Evolutionary conservation across 768 basidiomycete genomes (phyloP), one percentile per base, ranked within the genome.

Genomic region (Tulasnella sp.): DNA sequence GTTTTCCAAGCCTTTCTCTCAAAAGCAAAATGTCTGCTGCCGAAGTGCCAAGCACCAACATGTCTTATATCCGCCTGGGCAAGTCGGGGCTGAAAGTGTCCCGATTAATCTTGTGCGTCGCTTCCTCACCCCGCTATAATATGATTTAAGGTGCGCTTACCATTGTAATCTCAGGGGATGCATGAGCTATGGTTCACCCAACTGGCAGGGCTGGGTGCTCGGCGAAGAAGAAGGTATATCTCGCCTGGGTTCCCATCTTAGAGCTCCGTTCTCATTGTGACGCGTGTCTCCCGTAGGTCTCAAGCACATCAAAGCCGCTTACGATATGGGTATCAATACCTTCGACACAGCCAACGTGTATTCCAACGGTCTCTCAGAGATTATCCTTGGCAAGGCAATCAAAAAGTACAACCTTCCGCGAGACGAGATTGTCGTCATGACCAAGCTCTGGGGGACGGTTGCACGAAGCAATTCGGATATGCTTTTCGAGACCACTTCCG

Each of bases 391-490:
- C 12, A 92, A 92, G 82, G 93, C 91, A 3, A 91, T 95, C 86
- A 93, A 92, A 83, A 93, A 20, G 22, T 41, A 79, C 44, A 79
- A 79, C 18, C 69, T 79, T 40, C 93, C 93, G 24, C 89, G 94
- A 2, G 91, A 92, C 20, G 90, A 92, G 82, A 90, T 94, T 72
- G 93, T 95, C 20, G 89, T 95, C 22, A 89, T 95, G 88, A 94
- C 94, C 76, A 95, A 95, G 7, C 64, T 75, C 9, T 31, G 72
- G 50, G 50, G 73, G 4, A 72, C 54, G 22, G 76, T 41, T 58
- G 78, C 31, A 31, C 24, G 24, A 22, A 42, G 42, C 12, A 41
- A 44, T 24, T 72, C 69, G 41, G 5, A 42, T 22, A 37, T 9
- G 34, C 28, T 37, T n/a, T 73, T 73, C 37, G n/a, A 22, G 22